Evolutionary conservation across 805 yeast species (phyloP).

Genomic region (Kodamaea nitidulidarum): DNA sequence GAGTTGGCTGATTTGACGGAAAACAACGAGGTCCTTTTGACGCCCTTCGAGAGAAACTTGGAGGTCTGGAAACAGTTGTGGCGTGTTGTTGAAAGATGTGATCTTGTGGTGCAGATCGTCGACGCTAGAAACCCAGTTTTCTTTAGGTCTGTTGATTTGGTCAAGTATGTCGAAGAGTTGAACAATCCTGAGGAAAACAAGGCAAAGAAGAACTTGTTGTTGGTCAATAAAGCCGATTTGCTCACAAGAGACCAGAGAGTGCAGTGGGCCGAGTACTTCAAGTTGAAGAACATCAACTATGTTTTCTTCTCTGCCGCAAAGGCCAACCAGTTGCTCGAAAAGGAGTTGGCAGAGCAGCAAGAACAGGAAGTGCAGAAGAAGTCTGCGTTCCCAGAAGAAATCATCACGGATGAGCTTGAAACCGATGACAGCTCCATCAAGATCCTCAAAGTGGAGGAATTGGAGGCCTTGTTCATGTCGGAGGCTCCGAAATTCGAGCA

Average conservation of each 20-base stretch:
- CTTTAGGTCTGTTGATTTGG: constrained; percentile 86
- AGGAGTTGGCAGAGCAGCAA: constrained; percentile 47
- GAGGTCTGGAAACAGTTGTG: constrained; percentile 98
- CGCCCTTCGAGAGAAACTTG: constrained; percentile 95
- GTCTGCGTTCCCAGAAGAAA: constrained; percentile 2
- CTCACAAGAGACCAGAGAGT: constrained; percentile 72
- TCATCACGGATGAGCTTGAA: constrained; percentile 19
- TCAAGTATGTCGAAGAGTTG: constrained; percentile 72
- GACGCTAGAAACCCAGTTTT: constrained; percentile 93
- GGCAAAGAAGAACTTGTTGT: constrained; percentile 69
- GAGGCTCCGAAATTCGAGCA: constrained; percentile 71
- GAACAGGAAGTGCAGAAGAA: background rate
- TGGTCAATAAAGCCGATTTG: constrained; percentile 92
- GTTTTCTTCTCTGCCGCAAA: constrained; percentile 90
- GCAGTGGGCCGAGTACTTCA: constrained; percentile 84
- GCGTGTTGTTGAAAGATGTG: constrained; percentile 96
- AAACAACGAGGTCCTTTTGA: constrained; percentile 75
- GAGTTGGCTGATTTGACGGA: constrained; percentile 82
- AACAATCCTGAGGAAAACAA: constrained; percentile 44
- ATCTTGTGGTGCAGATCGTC: constrained; percentile 91
- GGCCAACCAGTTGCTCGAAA: constrained; percentile 72
- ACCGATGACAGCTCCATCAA: constrained; percentile 40
- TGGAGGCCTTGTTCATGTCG: constrained; percentile 71
- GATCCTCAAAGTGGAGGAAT: constrained; percentile 76
- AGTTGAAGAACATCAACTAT: constrained; percentile 61